phyloP scores from a whole-genome alignment of 768 basidiomycete species.

The Austroboletus eburneus region DNA sequence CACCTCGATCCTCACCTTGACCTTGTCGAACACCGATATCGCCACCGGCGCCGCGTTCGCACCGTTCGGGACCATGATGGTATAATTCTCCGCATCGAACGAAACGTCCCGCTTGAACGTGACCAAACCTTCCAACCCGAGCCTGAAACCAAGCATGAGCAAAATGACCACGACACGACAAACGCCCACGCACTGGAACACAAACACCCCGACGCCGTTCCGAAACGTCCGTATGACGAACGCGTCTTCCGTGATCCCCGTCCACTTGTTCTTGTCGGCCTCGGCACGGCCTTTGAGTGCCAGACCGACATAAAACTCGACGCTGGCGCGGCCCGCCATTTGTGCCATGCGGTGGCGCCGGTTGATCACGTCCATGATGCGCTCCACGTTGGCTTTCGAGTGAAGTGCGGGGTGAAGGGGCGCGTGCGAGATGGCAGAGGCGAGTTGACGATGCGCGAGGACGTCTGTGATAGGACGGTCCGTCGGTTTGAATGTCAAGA shows the following conservation, averaged over 20 bases:
- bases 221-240: slow-evolving; percentile 92
- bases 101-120: slow-evolving; percentile 88
- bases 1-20: slow-evolving; percentile 83
- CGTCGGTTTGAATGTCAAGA: too few species aligned
- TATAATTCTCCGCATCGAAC: slow-evolving; percentile 91
- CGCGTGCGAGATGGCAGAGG: slow-evolving; percentile 81
- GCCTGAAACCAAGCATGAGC: slow-evolving; percentile 39
- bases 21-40: slow-evolving; percentile 92
- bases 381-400: slow-evolving; percentile 84
- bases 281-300: slow-evolving; percentile 71
- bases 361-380: slow-evolving; percentile 82
- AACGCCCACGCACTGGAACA: slow-evolving; percentile 68
- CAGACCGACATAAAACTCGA: slow-evolving; percentile 96
- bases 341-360: slow-evolving; percentile 93
- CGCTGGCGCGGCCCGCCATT: slow-evolving; percentile 93
- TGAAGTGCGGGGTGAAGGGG: slow-evolving; percentile 86
- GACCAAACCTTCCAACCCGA: slow-evolving; percentile 92
- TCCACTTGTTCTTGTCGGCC: slow-evolving; percentile 29
- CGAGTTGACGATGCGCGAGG: slow-evolving; percentile 87
- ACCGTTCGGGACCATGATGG: slow-evolving; percentile 59
- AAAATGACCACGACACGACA: neutral
- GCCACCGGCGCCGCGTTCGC: slow-evolving; percentile 39
- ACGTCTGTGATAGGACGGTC: slow-evolving; percentile 53
- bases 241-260: slow-evolving; percentile 69
- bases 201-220: slow-evolving; percentile 96